Conservation (phyloP, 1,284 basidiomycete species). For the Polyporus tsugae region DNA sequence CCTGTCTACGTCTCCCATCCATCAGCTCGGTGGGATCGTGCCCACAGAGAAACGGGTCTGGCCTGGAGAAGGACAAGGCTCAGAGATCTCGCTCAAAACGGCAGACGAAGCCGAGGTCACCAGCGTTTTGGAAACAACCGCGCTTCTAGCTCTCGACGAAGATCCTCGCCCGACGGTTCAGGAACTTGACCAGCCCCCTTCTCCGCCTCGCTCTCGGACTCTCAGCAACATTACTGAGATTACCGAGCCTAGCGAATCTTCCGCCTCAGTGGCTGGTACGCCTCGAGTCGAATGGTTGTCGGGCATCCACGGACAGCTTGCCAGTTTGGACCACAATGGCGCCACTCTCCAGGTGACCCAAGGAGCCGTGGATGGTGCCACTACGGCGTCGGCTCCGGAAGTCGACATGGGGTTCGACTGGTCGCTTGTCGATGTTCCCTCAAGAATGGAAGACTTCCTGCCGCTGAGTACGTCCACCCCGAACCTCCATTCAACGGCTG, state of each 20-base stretch:
- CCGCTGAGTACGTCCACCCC: not conserved
- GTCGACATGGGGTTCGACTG: not conserved
- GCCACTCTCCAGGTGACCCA: not conserved
- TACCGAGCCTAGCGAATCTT: constrained; percentile 14
- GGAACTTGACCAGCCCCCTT: not conserved
- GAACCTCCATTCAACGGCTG: not conserved
- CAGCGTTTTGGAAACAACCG: not conserved
- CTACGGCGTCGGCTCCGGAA: constrained; percentile 9
- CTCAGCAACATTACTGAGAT: constrained; percentile 17
- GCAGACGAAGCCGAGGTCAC: not conserved
- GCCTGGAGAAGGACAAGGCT: not conserved
- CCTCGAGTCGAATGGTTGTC: constrained; percentile 14
- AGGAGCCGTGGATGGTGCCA: not conserved
- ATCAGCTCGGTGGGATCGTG: not conserved
- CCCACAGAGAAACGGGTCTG: not conserved
- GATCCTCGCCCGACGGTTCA: not conserved
- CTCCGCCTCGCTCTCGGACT: not conserved
- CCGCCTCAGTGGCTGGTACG: not conserved
- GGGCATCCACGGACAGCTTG: constrained; percentile 5
- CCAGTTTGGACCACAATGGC: constrained; percentile 10
- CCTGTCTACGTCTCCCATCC: not conserved
- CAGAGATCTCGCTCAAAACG: not conserved
- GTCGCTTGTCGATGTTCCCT: constrained; percentile 1
- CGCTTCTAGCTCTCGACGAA: not conserved
- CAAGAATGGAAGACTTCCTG: not conserved